Percentiles rank a stretch among this genome's conserved stretches.
Evolutionary conservation across 2,329 filamentous ascomycete species (phyloP).

Genomic region (Calonectria multiphialidica): DNA sequence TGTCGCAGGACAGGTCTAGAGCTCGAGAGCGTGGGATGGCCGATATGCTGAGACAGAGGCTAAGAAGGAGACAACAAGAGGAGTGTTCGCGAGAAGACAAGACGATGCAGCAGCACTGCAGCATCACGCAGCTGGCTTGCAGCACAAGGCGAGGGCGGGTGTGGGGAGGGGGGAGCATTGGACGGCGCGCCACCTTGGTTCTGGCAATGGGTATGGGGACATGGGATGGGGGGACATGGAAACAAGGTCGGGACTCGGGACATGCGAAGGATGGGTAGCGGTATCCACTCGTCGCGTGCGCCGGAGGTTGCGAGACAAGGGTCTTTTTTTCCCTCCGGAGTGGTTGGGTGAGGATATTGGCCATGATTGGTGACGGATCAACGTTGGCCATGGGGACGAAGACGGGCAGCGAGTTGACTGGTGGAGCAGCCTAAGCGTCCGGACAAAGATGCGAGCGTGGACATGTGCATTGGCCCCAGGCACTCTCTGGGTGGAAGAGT

Average conservation of each 20-base stretch:
- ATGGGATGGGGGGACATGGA: slow-evolving; percentile 27
- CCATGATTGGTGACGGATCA: slow-evolving; percentile 12
- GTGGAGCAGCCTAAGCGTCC: slow-evolving; percentile 2
- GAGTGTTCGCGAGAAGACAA: slow-evolving; percentile 4
- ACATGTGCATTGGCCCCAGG: not conserved
- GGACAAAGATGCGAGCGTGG: slow-evolving; percentile 10
- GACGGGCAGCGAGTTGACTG: not conserved
- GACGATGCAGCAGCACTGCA: not conserved
- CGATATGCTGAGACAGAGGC: not conserved
- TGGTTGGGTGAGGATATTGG: slow-evolving; percentile 8
- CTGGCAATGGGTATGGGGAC: slow-evolving; percentile 17
- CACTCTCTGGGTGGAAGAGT: not conserved
- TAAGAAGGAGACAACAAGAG: slow-evolving; percentile 4
- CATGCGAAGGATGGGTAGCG: slow-evolving; percentile 13
- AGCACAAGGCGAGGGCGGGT: not conserved
- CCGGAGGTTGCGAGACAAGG: slow-evolving; percentile 34
- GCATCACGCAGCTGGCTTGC: slow-evolving; percentile 3
- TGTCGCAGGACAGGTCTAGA: not conserved
- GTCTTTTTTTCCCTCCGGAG: slow-evolving; percentile 18
- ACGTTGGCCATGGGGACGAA: slow-evolving; percentile 15
- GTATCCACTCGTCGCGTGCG: slow-evolving; percentile 41
- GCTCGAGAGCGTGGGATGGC: not conserved
- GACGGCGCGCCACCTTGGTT: not conserved
- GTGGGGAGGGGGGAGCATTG: not conserved
- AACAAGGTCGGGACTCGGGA: slow-evolving; percentile 28